Evolutionary conservation across 345 rosid genomes (phyloP), one percentile per base, ranked within the genome.

Genomic region (Brassica napus): DNA sequence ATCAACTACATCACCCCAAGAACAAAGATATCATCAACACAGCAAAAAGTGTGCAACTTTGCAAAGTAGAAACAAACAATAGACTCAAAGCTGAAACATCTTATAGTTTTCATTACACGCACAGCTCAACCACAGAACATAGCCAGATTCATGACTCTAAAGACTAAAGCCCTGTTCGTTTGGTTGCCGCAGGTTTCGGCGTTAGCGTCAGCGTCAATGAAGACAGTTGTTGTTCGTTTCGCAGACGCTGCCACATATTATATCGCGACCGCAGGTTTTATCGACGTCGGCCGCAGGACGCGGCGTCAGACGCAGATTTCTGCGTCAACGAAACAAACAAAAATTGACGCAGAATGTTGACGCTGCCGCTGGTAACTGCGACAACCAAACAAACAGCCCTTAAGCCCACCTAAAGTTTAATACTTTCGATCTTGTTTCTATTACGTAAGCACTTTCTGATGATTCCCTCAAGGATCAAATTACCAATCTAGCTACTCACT

Each of bases 1-100:
- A 85, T 89, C 86, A 0, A 86, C 95, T 91, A 84, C 83, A 84
- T 14, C 65, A 71, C 77, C 74, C 78, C 70, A 77, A 39, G 42
- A 16, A 58, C 30, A n/a, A 9, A 55, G 42, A 68, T 14, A 0
- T 26, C 21, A 10, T 57, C 23, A 62, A 35, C 39, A 7, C 28
- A 58, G 15, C 42, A 42, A 0, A 30, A 66, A 61, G 23, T 47
- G 12, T 23, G 75, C 61, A 71, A 30, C 54, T 47, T 32, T n/a
- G 55, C 37, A 60, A 1, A 72, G 9, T 44, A n/a, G 8, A 24
- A 66, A 24, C 3, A 1, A 9, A 57, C 64, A 39, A n/a, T 35
- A 35, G 8, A 15, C 31, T 23, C 1, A 60, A 61, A 1, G 8
- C 39, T 61, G 6, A 0, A 66, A 54, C 12, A 14, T 67, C 16